A percentile compares a stretch with the other conserved stretches of the same genome.
phyloP scores from a whole-genome alignment of 192 early-diverging fungal species.

The Gryganskiella cystojenkinii region DNA sequence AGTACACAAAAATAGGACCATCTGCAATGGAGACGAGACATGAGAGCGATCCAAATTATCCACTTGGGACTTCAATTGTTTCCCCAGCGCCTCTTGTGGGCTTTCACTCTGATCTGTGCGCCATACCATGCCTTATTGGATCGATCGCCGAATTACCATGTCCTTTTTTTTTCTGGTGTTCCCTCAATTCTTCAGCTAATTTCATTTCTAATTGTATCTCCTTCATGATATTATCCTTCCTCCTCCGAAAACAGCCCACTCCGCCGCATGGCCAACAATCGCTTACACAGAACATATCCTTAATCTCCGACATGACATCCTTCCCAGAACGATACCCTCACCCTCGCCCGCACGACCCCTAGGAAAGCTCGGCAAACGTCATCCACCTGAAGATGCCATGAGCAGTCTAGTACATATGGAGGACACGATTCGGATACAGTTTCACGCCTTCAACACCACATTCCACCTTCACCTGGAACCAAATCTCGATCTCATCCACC shows the following conservation, averaged over 20 bases:
- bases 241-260: conserved; percentile 26
- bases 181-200: not conserved
- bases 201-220: not conserved
- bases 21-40: no score
- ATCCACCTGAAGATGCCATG: not conserved
- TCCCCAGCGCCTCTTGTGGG: no score
- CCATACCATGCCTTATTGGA: no score
- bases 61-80: no score
- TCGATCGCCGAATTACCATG: no score
- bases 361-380: conserved; percentile 15
- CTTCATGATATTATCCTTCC: not conserved
- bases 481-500: conserved; percentile 76
- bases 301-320: conserved; percentile 38
- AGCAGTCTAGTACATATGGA: conserved; percentile 18
- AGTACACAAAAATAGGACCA: not conserved
- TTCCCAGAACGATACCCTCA: conserved; percentile 15
- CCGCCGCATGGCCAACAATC: conserved; percentile 25
- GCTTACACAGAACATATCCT: conserved; percentile 28
- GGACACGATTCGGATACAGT: conserved; percentile 65
- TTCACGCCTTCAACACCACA: conserved; percentile 73
- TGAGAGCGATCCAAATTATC: no score
- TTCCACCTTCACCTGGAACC: conserved; percentile 74
- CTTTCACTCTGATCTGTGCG: no score
- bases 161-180: no score
- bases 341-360: conserved; percentile 12